Evolutionary conservation across 257 asterid species (phyloP).

Genomic region (Ilex asprella): DNA sequence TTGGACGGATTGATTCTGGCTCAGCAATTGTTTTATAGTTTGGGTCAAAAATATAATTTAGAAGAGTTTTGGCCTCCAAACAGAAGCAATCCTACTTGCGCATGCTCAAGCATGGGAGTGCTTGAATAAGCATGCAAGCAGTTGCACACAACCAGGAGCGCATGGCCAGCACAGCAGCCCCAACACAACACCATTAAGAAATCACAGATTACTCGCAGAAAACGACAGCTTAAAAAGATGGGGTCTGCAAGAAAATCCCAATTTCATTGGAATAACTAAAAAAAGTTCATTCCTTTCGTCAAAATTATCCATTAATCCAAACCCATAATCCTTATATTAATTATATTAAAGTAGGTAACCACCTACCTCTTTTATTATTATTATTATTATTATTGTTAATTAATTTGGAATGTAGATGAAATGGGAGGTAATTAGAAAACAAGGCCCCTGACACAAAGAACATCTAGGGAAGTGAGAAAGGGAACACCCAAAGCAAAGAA

Average conservation of each 20-base stretch:
- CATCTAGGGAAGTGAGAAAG: slow-evolving; percentile 92
- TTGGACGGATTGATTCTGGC: no score
- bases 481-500: slow-evolving; percentile 51
- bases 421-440: not conserved
- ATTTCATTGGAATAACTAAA: no score
- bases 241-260: slow-evolving; percentile 7
- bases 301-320: not conserved
- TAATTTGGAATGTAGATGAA: slow-evolving; percentile 16
- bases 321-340: not conserved
- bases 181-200: no score
- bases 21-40: no score
- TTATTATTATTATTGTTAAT: not conserved
- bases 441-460: slow-evolving; percentile 49
- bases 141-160: not conserved
- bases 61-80: slow-evolving; percentile 12
- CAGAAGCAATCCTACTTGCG: slow-evolving; percentile 11
- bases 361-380: no score
- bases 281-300: not conserved
- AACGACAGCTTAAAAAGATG: slow-evolving; percentile 21
- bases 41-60: no score
- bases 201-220: not conserved
- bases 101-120: slow-evolving; percentile 29
- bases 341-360: not conserved
- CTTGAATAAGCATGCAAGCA: slow-evolving; percentile 16
- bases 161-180: not conserved